Evolutionary conservation across 2,329 filamentous ascomycete species (phyloP), one percentile per base, ranked within the genome.

Genomic region (Nemania serpens): DNA sequence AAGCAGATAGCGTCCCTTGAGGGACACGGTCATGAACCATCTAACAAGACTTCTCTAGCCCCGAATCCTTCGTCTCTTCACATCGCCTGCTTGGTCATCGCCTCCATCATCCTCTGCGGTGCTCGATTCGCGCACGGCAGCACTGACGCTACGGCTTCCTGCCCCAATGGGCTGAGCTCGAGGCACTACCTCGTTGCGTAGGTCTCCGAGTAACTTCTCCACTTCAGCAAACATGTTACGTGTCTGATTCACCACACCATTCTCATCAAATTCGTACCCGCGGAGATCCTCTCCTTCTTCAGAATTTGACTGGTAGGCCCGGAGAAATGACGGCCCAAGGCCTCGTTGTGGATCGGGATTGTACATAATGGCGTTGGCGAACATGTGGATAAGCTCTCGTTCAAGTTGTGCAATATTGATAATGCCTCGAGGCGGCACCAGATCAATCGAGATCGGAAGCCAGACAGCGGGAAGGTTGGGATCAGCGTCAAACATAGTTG

Each of bases 321-420:
- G 77, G 69, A 84, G 74, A 65, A 93, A 90, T 0, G 82, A 78
- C 1, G 82, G 79, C 0, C 89, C 89, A 10, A 89, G 86, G 0
- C 90, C 89, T 25, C 88, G 85, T 66, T 90, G 82, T 0, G 89
- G 88, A 64, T 96, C 91, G 0, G 91, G 88, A 69, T 98, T 98
- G 80, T 97, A 99, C 95, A 99, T 98, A 76, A 97, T 90, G 17
- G 95, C 94, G 71, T 98, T 98, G 67, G 93, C 92, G 75, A 98
- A 97, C 91, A 98, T 97, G 69, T 96, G 91, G 69, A 96, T 91
- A 11, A 98, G 80, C 74, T 98, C 94, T 67, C 93, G 91, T 76
- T 98, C 94, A 15, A 98, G 82, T 74, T 98, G 95, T 1, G 90
- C 87, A 52, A 91, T 93, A 75, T 98, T 98, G 75, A 98, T 91